Percentiles rank a stretch among this genome's conserved stretches.
phyloP scores from a whole-genome alignment of 2,329 filamentous ascomycete species.

The Stachybotrys chartarum region DNA sequence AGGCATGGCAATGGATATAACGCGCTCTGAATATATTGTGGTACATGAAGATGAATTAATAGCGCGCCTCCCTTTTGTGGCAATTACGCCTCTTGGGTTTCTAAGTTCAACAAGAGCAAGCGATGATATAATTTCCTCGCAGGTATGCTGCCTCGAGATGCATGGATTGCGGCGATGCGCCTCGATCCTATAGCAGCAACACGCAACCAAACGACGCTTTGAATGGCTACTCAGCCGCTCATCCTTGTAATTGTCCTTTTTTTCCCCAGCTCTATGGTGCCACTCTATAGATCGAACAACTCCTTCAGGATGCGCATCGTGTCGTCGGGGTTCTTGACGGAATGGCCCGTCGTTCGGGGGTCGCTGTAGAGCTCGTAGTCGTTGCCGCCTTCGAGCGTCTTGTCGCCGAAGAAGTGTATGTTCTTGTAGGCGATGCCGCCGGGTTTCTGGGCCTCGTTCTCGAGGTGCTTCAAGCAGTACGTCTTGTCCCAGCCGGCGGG shows the following conservation, averaged over 20 bases:
- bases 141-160: too few species aligned
- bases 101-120: background rate
- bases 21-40: background rate
- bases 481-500: conserved; percentile 98
- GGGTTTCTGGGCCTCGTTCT: conserved; percentile 64
- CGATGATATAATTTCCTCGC: too few species aligned
- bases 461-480: conserved; percentile 85
- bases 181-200: too few species aligned
- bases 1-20: background rate
- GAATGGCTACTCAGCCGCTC: background rate
- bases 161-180: too few species aligned
- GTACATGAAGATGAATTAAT: background rate
- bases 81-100: background rate
- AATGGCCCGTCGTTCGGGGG: conserved; percentile 73
- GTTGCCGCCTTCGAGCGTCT: conserved; percentile 84
- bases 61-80: background rate
- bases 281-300: conserved; percentile 59
- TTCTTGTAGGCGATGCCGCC: conserved; percentile 73
- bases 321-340: conserved; percentile 74
- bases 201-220: too few species aligned
- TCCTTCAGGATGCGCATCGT: conserved; percentile 75
- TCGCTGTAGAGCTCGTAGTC: conserved; percentile 93
- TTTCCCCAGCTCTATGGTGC: background rate
- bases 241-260: background rate
- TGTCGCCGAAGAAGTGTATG: conserved; percentile 98